phyloP scores from a whole-genome alignment of 106 monocot genomes.

The Acanthochlamys bracteata region DNA sequence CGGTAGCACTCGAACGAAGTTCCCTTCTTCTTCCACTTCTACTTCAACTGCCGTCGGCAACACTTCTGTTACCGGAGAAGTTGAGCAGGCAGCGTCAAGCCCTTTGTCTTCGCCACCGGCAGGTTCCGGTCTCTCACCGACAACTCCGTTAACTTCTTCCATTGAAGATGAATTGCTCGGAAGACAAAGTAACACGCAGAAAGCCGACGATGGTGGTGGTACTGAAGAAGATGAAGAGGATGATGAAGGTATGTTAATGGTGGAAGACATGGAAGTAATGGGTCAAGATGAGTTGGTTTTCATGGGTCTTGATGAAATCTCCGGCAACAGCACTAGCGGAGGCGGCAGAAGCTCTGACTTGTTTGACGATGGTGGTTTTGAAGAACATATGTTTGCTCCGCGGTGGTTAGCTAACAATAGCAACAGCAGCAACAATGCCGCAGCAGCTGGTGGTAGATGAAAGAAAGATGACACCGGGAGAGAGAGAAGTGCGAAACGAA shows the following conservation, averaged over 20 bases:
- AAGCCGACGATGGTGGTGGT: no score
- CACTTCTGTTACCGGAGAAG: neutral
- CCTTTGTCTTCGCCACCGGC: neutral
- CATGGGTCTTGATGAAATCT: conserved; percentile 3
- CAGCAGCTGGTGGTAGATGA: conserved; percentile 20
- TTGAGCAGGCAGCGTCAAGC: neutral
- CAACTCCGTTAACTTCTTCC: conserved; percentile 26
- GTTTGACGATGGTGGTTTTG: conserved; percentile 5
- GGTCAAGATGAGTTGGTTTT: conserved; percentile 29
- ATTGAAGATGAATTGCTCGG: neutral
- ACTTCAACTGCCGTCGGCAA: neutral
- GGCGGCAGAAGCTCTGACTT: conserved; percentile 1
- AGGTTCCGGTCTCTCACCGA: conserved; percentile 23
- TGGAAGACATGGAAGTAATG: conserved; percentile 36
- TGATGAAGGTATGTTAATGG: conserved; percentile 29
- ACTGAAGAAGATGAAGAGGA: conserved; percentile 28
- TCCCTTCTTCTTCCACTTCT: neutral
- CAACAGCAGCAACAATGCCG: conserved; percentile 8
- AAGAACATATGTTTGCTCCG: conserved; percentile 8
- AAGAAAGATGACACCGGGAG: no score
- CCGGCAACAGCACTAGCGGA: neutral
- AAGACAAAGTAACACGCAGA: no score
- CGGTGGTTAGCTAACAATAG: conserved; percentile 19
- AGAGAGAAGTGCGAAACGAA: no score
- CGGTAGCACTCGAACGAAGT: conserved; percentile 1